A percentile compares a stretch with the other conserved stretches of the same genome.
Conservation (phyloP, 805 yeast species). For the Saturnispora ahearnii region DNA sequence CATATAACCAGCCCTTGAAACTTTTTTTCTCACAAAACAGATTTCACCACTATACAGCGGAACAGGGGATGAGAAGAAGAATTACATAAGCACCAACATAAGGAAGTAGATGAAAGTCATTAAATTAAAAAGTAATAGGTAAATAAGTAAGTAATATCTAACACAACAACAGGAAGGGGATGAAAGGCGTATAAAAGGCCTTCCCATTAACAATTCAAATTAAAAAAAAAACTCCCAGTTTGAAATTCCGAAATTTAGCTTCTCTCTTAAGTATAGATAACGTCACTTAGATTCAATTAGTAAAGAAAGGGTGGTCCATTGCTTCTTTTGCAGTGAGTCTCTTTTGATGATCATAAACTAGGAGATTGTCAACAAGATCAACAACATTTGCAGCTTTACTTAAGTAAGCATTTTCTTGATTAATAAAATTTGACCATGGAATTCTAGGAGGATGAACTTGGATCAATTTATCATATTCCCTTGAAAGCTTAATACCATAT, state of each 20-base stretch:
- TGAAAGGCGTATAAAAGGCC: too few species aligned
- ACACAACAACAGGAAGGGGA: background rate
- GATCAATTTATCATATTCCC: constrained; percentile 62
- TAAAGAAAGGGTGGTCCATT: constrained; percentile 49
- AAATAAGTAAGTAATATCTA: background rate
- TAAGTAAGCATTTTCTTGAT: constrained; percentile 41
- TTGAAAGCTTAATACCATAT: constrained; percentile 60
- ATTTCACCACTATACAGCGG: background rate
- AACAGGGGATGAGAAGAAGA: background rate
- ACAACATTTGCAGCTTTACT: constrained; percentile 47
- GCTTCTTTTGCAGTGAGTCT: constrained; percentile 86
- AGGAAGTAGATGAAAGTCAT: background rate
- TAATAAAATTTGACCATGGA: constrained; percentile 58
- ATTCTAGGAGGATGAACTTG: constrained; percentile 58
- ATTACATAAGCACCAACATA: background rate
- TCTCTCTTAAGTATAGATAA: background rate
- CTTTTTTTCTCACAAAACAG: background rate
- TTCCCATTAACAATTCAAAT: background rate
- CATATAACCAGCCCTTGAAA: background rate
- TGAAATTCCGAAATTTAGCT: background rate
- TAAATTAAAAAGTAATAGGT: background rate
- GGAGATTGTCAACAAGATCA: constrained; percentile 63
- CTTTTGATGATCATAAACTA: constrained; percentile 80
- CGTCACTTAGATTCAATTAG: constrained; percentile 6
- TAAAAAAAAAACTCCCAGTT: background rate